These are phyloP conservation scores for Rhynchospora pubera DNA, from an alignment of 176 grass and related monocot genomes.

Conservation along the genomic window DNA sequence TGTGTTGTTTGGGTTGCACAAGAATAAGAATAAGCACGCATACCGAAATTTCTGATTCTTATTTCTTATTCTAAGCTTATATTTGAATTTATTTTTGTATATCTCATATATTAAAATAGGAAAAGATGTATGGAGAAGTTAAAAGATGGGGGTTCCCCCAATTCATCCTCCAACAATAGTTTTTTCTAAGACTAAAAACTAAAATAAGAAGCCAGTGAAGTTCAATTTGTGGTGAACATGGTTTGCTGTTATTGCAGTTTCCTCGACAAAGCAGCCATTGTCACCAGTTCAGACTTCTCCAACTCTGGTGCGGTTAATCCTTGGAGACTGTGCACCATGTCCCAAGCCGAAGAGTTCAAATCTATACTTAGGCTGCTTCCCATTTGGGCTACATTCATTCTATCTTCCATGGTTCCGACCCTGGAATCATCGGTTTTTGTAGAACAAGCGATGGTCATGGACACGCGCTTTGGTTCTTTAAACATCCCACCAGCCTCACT, in stretches of 20 bases:
- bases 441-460: slow-evolving; percentile 65
- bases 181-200: not conserved
- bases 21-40: no score
- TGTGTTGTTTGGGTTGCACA: no score
- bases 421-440: slow-evolving; percentile 75
- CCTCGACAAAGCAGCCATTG: slow-evolving; percentile 66
- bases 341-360: slow-evolving; percentile 85
- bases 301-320: slow-evolving; percentile 25
- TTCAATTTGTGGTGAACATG: no score
- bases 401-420: slow-evolving; percentile 62
- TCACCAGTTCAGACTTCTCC: slow-evolving; percentile 27
- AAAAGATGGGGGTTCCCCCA: not conserved
- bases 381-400: slow-evolving; percentile 72
- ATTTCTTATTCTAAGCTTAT: no score
- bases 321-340: slow-evolving; percentile 77
- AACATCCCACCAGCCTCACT: slow-evolving; percentile 64
- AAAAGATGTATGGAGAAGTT: not conserved
- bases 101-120: not conserved
- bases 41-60: no score
- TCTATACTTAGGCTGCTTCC: slow-evolving; percentile 72
- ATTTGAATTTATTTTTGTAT: not conserved
- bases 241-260: slow-evolving; percentile 41
- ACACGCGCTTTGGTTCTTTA: slow-evolving; percentile 44
- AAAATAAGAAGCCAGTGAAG: not conserved
- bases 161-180: slow-evolving; percentile 6